Conservation (phyloP, 495 filamentous ascomycete genomes). For the Arthonia radiata region DNA sequence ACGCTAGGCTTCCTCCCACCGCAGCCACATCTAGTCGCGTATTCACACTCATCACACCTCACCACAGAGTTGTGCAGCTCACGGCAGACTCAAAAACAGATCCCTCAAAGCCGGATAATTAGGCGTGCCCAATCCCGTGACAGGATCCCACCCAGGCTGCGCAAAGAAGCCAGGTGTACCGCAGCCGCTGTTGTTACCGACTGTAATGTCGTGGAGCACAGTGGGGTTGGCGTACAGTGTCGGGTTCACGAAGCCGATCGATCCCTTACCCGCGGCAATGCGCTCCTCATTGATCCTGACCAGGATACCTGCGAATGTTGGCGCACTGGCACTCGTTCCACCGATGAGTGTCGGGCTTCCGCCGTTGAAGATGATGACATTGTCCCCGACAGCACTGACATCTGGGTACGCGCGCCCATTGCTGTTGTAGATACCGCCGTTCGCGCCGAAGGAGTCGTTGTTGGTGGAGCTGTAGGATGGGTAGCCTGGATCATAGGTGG, state of each 20-base stretch:
- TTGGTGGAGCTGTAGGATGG: constrained; percentile 5
- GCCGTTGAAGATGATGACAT: constrained; percentile 9
- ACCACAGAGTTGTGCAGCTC: too few relatives aligned
- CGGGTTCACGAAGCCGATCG: constrained; percentile 28
- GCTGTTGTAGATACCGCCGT: constrained; percentile 7
- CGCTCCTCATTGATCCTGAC: constrained; percentile 25
- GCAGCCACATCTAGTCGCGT: too few relatives aligned
- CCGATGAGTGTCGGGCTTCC: constrained; percentile 8
- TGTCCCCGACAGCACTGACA: constrained; percentile 11
- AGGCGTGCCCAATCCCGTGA: constrained; percentile 26
- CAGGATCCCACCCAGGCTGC: constrained; percentile 12
- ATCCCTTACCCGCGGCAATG: constrained; percentile 18
- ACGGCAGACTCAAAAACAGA: constrained; percentile 7
- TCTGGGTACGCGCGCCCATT: constrained; percentile 15
- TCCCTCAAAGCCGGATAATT: constrained; percentile 24
- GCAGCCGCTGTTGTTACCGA: constrained; percentile 23
- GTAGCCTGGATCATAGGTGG: not conserved
- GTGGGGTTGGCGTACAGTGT: constrained; percentile 22
- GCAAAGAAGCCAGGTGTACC: constrained; percentile 23
- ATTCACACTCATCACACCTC: too few relatives aligned
- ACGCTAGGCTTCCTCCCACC: too few relatives aligned
- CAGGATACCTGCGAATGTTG: constrained; percentile 15
- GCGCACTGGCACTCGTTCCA: constrained; percentile 18
- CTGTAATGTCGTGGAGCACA: constrained; percentile 24
- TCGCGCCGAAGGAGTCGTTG: not conserved